phyloP scores from a whole-genome alignment of 768 basidiomycete species.

The Filobasidium floriforme region DNA sequence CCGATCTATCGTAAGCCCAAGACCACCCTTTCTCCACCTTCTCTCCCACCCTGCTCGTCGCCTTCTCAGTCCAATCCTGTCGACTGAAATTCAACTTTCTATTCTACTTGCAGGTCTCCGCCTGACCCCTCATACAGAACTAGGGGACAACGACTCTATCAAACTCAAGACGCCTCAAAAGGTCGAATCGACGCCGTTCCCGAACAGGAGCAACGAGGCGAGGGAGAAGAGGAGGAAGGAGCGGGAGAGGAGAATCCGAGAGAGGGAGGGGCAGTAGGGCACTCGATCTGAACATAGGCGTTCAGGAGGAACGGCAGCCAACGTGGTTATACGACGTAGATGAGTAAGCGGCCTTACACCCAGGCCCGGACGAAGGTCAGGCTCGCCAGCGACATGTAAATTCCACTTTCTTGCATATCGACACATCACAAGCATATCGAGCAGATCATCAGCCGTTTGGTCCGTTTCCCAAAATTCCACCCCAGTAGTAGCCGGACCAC shows the following conservation, averaged over 20 bases:
- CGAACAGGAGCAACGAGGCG: slow-evolving; percentile 30
- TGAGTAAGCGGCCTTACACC: not conserved
- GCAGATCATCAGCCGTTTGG: no score
- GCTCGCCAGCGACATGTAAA: no score
- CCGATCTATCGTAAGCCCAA: slow-evolving; percentile 7
- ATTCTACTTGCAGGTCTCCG: slow-evolving; percentile 53
- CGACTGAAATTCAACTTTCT: not conserved
- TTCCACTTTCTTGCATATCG: no score
- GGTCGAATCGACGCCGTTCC: slow-evolving; percentile 40
- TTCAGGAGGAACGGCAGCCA: not conserved
- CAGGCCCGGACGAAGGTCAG: no score
- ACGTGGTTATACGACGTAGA: not conserved
- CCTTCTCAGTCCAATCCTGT: not conserved
- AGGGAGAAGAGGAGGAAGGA: slow-evolving; percentile 25
- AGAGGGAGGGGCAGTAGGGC: slow-evolving; percentile 1
- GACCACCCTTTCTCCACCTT: no score
- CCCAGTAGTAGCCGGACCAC: no score
- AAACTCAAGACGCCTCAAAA: slow-evolving; percentile 51
- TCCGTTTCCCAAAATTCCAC: no score
- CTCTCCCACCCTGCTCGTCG: not conserved
- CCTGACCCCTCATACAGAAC: slow-evolving; percentile 71
- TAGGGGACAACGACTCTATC: slow-evolving; percentile 75
- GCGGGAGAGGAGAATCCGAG: slow-evolving; percentile 2
- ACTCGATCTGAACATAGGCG: not conserved
- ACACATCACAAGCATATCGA: no score